Evolutionary conservation across 2,329 filamentous ascomycete species (phyloP), one percentile per base, ranked within the genome.

Genomic region (Cercospora zeina): DNA sequence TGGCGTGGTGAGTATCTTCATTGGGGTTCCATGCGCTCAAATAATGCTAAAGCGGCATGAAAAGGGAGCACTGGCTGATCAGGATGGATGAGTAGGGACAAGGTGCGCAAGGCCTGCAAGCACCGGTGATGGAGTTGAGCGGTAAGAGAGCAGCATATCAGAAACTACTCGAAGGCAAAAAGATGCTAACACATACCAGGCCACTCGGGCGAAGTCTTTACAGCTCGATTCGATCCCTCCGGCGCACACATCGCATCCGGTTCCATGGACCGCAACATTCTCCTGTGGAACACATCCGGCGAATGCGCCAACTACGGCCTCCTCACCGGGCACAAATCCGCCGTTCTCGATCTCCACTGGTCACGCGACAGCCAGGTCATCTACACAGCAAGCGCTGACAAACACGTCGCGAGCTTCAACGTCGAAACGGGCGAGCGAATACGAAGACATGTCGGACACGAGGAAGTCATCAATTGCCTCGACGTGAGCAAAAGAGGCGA

Each of bases 301-400:
- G 85, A 91, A 70, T 97, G 93, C 79, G 90, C 96, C 73, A 99
- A 99, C 78, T 97, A 97, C 72, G 93, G 93, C 63, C 80, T 90
- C 30, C 81, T 99, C 57, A 91, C 82, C 8, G 95, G 95, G 34
- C 95, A 99, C 79, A 92, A 91, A 74, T 91, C 91, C 68, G 95
- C 95, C 1, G 81, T 99, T 54, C 81, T 97, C 27, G 95, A 97
- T 76, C 80, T 99, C 50, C 92, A 96, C 74, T 99, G 95, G 95
- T 96, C 95, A 30, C 89, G 95, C 74, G 95, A 99, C 79, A 96
- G 92, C 19, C 87, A 89, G 71, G 89, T 93, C 45, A 77, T 99
- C 56, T 97, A 93, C 73, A 95, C 93, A 7, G 93, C 93, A 49
- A 96, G 93, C 34, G 93, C 95, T 68, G 95, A 99, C 75, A 93